Percentiles rank a stretch among this genome's conserved stretches.
These are phyloP conservation scores for Monosporascus cannonballus DNA, from an alignment of 2,329 filamentous ascomycete species.

Conservation along the genomic window DNA sequence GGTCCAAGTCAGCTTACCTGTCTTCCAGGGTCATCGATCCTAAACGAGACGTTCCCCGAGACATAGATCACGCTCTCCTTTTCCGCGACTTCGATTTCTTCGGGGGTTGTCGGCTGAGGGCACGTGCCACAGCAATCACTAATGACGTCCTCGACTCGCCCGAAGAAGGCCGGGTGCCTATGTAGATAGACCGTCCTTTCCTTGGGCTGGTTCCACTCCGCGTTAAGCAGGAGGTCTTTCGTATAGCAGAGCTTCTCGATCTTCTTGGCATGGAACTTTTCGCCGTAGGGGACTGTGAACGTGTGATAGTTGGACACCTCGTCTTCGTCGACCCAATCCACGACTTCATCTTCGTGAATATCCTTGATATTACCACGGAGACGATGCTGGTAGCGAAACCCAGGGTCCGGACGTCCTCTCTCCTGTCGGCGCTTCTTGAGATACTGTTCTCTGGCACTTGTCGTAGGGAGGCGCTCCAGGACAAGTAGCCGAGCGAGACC, in stretches of 20 bases:
- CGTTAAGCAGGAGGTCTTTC: slow-evolving; percentile 75
- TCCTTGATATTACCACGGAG: slow-evolving; percentile 70
- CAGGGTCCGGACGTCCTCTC: slow-evolving; percentile 57
- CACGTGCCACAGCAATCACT: slow-evolving; percentile 79
- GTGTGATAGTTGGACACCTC: slow-evolving; percentile 77
- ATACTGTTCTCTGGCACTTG: slow-evolving; percentile 62
- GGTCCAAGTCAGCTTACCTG: slow-evolving; percentile 39
- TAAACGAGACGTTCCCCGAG: slow-evolving; percentile 65
- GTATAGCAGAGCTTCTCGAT: slow-evolving; percentile 81
- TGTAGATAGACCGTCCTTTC: slow-evolving; percentile 74
- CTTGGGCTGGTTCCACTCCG: slow-evolving; percentile 76
- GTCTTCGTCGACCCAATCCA: slow-evolving; percentile 74
- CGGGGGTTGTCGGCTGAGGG: slow-evolving; percentile 59
- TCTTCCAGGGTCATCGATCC: slow-evolving; percentile 75
- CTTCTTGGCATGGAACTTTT: slow-evolving; percentile 55
- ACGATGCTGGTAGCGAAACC: slow-evolving; percentile 35
- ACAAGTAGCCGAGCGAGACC: slow-evolving; percentile 76
- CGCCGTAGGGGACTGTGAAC: slow-evolving; percentile 65
- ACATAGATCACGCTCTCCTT: slow-evolving; percentile 73
- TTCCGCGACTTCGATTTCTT: slow-evolving; percentile 65
- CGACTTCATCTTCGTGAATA: slow-evolving; percentile 69
- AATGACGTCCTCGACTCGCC: slow-evolving; percentile 66
- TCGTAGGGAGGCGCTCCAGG: slow-evolving; percentile 69
- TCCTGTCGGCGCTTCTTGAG: slow-evolving; percentile 64
- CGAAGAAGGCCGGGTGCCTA: slow-evolving; percentile 81